phyloP scores from a whole-genome alignment of 257 asterid species.

The Fraxinus pennsylvanica region DNA sequence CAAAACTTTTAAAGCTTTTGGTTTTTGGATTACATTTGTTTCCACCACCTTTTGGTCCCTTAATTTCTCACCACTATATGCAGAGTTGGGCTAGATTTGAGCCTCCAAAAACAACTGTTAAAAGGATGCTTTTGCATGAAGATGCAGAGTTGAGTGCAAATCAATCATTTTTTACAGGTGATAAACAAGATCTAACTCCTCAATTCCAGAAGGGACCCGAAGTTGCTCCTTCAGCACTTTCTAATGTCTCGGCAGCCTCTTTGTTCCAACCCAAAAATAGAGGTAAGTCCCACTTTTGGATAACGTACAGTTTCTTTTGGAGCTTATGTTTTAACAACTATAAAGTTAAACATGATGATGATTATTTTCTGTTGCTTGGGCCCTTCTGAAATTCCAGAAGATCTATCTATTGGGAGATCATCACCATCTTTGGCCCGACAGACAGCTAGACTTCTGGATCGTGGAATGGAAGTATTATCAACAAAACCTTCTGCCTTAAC shows the following conservation, averaged over 20 bases:
- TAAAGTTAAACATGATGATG: constrained; percentile 13
- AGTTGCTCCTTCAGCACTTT: constrained; percentile 37
- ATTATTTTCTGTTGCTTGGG: constrained; percentile 35
- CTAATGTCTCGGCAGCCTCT: constrained; percentile 36
- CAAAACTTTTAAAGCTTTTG: constrained; percentile 5
- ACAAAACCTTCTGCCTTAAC: constrained; percentile 27
- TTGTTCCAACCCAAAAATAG: constrained; percentile 39
- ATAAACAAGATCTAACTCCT: constrained; percentile 48
- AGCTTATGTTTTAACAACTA: constrained; percentile 17
- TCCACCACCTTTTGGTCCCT: constrained; percentile 8
- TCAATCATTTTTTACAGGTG: constrained; percentile 43
- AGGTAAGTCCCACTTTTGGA: constrained; percentile 42
- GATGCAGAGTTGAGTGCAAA: constrained; percentile 51
- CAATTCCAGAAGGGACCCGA: constrained; percentile 45
- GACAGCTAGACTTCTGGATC: constrained; percentile 38
- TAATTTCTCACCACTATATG: constrained; percentile 30
- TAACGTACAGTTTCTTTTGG: constrained; percentile 2
- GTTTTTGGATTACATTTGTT: constrained; percentile 12
- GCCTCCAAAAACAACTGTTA: constrained; percentile 77
- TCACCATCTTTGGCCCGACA: constrained; percentile 34
- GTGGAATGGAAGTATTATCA: constrained; percentile 36
- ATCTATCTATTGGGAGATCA: constrained; percentile 34
- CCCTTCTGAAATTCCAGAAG: constrained; percentile 36
- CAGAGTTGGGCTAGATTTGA: constrained; percentile 78
- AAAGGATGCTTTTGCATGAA: constrained; percentile 61